Percentiles rank a stretch among this genome's conserved stretches.
phyloP scores from a whole-genome alignment of 176 grass and related monocot species.

The Carex cristatella region DNA sequence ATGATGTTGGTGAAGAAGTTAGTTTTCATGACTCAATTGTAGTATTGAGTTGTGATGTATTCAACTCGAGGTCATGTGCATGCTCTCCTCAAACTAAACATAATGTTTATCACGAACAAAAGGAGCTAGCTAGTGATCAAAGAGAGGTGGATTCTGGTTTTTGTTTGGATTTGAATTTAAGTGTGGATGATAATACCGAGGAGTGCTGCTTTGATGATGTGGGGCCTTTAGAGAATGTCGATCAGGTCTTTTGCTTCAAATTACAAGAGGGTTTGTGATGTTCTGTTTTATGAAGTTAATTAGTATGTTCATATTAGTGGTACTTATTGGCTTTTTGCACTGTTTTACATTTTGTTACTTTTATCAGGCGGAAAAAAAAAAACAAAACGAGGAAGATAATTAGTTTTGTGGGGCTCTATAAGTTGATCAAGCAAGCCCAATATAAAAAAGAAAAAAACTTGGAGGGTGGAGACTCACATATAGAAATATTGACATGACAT shows the following conservation, averaged over 20 bases:
- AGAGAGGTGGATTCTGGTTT: conserved; percentile 30
- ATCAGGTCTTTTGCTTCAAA: conserved; percentile 57
- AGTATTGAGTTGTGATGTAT: conserved; percentile 52
- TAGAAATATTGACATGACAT: too few relatives aligned
- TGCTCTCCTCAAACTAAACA: conserved; percentile 41
- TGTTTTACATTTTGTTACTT: neutral
- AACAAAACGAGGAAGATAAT: neutral
- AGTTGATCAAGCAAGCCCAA: neutral
- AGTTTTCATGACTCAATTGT: conserved; percentile 53
- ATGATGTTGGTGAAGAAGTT: conserved; percentile 34
- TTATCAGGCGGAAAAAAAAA: neutral
- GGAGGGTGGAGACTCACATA: too few relatives aligned
- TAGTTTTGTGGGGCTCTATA: neutral
- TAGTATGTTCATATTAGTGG: conserved; percentile 8
- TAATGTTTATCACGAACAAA: conserved; percentile 22
- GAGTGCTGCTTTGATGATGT: conserved; percentile 23
- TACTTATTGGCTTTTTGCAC: neutral
- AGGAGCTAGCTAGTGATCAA: neutral
- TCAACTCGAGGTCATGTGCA: conserved; percentile 32
- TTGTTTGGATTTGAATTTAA: conserved; percentile 72
- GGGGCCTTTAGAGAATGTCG: conserved; percentile 37
- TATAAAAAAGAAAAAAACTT: too few relatives aligned
- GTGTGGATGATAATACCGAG: neutral
- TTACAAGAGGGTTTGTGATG: conserved; percentile 29
- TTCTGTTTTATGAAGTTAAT: conserved; percentile 7